Base-by-base conservation (phyloP, 2,329 filamentous ascomycete genomes). In the Fusarium beomiforme region DNA sequence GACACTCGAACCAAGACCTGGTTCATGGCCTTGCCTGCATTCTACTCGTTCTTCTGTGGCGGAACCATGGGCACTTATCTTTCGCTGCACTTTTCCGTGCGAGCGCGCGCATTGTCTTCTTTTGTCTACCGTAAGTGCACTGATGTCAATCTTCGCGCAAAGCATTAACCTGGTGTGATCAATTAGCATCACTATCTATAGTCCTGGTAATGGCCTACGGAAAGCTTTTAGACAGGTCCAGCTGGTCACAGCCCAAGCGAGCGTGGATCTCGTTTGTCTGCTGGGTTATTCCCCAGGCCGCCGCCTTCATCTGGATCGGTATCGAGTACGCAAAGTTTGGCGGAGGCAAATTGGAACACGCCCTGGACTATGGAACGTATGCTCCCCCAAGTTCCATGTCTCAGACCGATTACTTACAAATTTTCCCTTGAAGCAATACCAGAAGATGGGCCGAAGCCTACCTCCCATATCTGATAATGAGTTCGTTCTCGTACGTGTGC, bases 41-140 rank as follows among this genome's bases (percentile, higher is more conserved):
- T 60, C 14, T 60, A 60, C 31, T 60, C 58, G 0, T 57, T 60
- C 31, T 60, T 60, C 13, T 60, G 34, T 5, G 58, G 58, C 6
- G 58, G 58, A n/a, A 60, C 31, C 3, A 44, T 60, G 58, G 50
- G 50, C 6, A 60, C 58, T 5, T 60, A 60, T n/a, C 11, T 60
- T 1, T 36, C 33, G 0, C 16, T 60, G 8, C 58, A 60, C 26
- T 60, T 57, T 4, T 60, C 58, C 4, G 50, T 60, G 3, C n/a
- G 58, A 1, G 39, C 58, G 4, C 24, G 58, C 8, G 50, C 58
- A 11, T 33, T 60, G 1, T 60, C 58, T n/a, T 60, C 58, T 44
- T 31, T 60, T 1, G 9, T 60, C 3, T 16, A 39, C 16, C 58
- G 58, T 60, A 31, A 31, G 57, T 56, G 6, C 4, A 21, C 2